These are phyloP conservation scores for Tephrocybe sp. DNA, from an alignment of 768 basidiomycete genomes.

Conservation along the genomic window DNA sequence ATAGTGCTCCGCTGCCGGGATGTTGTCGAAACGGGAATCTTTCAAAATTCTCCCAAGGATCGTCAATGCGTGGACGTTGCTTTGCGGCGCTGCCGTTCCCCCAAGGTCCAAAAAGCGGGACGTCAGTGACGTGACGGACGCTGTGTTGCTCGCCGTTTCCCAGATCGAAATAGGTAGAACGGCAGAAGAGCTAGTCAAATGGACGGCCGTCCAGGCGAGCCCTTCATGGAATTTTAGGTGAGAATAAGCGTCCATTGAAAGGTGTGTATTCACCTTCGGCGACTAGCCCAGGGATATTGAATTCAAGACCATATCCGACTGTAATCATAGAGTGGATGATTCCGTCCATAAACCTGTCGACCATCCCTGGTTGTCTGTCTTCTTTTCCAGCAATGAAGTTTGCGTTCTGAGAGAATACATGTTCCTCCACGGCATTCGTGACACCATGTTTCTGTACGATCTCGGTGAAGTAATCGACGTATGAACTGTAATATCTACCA, in stretches of 20 bases:
- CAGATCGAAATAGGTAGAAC: conserved; percentile 31
- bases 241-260: not conserved
- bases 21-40: conserved; percentile 39
- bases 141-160: not conserved
- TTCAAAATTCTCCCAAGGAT: conserved; percentile 56
- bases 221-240: conserved; percentile 33
- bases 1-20: conserved; percentile 12
- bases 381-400: conserved; percentile 36
- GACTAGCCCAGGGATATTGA: conserved; percentile 53
- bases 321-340: conserved; percentile 69
- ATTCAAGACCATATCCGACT: conserved; percentile 62
- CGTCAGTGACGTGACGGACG: conserved; percentile 3
- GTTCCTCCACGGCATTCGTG: conserved; percentile 47
- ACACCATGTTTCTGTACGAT: conserved; percentile 39
- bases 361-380: conserved; percentile 36
- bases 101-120: conserved; percentile 7
- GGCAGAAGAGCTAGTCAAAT: conserved; percentile 33
- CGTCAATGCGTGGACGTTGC: conserved; percentile 44
- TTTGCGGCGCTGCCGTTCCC: not conserved
- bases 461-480: conserved; percentile 48
- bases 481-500: conserved; percentile 54
- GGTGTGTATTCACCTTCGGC: conserved; percentile 56
- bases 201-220: conserved; percentile 55
- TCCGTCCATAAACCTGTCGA: conserved; percentile 55
- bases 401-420: conserved; percentile 48